A percentile compares a stretch with the other conserved stretches of the same genome.
Conservation (phyloP, 2,329 filamentous ascomycete species). For the Cladorrhinum sp. region DNA sequence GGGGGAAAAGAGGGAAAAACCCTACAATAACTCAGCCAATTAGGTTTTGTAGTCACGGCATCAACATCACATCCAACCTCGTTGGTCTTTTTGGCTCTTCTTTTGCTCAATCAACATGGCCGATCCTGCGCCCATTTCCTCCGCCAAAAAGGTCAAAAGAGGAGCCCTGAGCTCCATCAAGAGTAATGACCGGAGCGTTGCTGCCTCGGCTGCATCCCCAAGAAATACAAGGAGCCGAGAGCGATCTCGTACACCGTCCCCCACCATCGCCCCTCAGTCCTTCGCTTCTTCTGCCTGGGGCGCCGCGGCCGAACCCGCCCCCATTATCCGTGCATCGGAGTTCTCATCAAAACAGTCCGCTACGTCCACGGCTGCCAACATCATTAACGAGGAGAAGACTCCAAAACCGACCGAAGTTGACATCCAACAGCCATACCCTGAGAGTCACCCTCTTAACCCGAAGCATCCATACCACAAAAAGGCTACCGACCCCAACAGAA, state of each 20-base stretch:
- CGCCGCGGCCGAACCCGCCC: neutral
- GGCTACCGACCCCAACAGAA: slow-evolving; percentile 7
- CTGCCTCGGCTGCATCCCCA: neutral
- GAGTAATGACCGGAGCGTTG: neutral
- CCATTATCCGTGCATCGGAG: neutral
- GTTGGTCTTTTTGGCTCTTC: neutral
- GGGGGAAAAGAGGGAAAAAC: too few species aligned
- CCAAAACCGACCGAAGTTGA: neutral
- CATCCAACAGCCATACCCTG: neutral
- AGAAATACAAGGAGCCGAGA: neutral
- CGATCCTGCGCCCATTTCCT: neutral
- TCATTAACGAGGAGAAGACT: neutral
- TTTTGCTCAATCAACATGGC: neutral
- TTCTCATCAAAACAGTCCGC: too few species aligned
- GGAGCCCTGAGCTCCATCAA: neutral
- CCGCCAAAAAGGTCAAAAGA: neutral
- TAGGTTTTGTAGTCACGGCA: neutral
- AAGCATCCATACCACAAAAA: neutral
- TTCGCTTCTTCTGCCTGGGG: neutral
- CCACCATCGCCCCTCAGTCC: neutral
- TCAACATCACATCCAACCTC: neutral
- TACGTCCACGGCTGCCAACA: too few species aligned
- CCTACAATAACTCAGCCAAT: too few species aligned
- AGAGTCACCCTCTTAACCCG: neutral
- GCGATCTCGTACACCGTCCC: neutral